A percentile compares a stretch with the other conserved stretches of the same genome.
These are phyloP conservation scores for Davidsoniella australis DNA, from an alignment of 2,329 filamentous ascomycete species.

Conservation along the genomic window DNA sequence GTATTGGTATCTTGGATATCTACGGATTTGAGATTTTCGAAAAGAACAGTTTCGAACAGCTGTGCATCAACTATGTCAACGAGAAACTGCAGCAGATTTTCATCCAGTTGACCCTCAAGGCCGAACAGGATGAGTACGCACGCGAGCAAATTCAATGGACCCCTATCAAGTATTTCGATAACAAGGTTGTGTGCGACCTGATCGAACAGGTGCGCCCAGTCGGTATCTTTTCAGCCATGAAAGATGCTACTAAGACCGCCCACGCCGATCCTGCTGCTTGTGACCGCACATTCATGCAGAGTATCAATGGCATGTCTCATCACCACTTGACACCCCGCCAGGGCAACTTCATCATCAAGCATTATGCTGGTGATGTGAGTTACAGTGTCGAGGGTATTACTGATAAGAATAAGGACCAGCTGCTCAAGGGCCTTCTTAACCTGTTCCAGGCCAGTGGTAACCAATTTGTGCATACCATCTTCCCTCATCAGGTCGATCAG, in stretches of 20 bases:
- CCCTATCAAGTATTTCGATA: slow-evolving; percentile 98
- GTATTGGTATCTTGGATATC: slow-evolving; percentile 94
- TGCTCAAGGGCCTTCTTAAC: slow-evolving; percentile 84
- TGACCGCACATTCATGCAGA: slow-evolving; percentile 88
- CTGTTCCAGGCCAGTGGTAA: slow-evolving; percentile 74
- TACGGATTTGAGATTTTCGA: slow-evolving; percentile 99
- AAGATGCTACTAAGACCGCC: slow-evolving; percentile 96
- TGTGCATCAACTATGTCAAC: slow-evolving; percentile 99
- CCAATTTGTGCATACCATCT: slow-evolving; percentile 69
- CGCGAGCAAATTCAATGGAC: slow-evolving; percentile 96
- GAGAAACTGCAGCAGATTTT: slow-evolving; percentile 99
- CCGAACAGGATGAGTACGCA: slow-evolving; percentile 94
- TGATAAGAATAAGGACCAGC: slow-evolving; percentile 97
- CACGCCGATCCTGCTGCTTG: slow-evolving; percentile 89
- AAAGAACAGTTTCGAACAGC: slow-evolving; percentile 95
- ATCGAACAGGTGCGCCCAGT: slow-evolving; percentile 85
- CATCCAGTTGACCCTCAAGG: slow-evolving; percentile 89
- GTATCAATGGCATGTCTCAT: slow-evolving; percentile 79
- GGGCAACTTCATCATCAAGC: slow-evolving; percentile 95
- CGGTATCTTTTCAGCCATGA: slow-evolving; percentile 86
- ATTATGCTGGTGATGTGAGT: slow-evolving; percentile 92
- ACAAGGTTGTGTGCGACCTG: slow-evolving; percentile 94
- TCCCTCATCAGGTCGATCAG: slow-evolving; percentile 85
- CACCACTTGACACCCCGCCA: slow-evolving; percentile 82
- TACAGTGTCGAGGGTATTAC: slow-evolving; percentile 95